Percentiles rank a stretch among this genome's conserved stretches.
phyloP scores from a whole-genome alignment of 2,329 filamentous ascomycete genomes.

The Neopestalotiopsis clavispora region DNA sequence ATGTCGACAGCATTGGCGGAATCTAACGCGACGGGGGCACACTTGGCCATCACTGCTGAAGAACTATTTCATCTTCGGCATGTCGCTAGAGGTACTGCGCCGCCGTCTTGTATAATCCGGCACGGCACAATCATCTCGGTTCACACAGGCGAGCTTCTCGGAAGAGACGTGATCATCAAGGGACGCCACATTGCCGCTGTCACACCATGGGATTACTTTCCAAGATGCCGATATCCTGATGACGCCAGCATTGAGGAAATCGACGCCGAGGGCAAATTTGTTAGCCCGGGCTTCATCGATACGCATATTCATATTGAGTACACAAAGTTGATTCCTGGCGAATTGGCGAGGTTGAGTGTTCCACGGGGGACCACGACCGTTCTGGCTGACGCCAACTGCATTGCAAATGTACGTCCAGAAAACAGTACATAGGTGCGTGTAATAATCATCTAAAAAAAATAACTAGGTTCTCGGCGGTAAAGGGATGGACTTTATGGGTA shows the following conservation, averaged over 20 bases:
- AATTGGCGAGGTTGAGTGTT: slow-evolving; percentile 26
- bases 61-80: slow-evolving; percentile 26
- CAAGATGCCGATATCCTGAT: slow-evolving; percentile 7
- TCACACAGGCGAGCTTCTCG: slow-evolving; percentile 27
- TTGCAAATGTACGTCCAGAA: slow-evolving; percentile 25
- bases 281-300: slow-evolving; percentile 29
- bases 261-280: slow-evolving; percentile 24
- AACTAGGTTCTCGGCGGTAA: slow-evolving; percentile 23
- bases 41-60: slow-evolving; percentile 25
- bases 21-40: slow-evolving; percentile 24
- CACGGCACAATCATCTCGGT: slow-evolving; percentile 24
- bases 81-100: slow-evolving; percentile 16
- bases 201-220: slow-evolving; percentile 28
- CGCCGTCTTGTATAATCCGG: slow-evolving; percentile 27
- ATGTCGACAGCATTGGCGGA: background rate
- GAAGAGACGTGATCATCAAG: slow-evolving; percentile 26
- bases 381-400: slow-evolving; percentile 30
- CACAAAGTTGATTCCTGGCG: slow-evolving; percentile 26
- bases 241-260: slow-evolving; percentile 19
- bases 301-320: slow-evolving; percentile 31
- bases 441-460: background rate
- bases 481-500: slow-evolving; percentile 30
- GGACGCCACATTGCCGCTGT: slow-evolving; percentile 29
- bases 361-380: slow-evolving; percentile 29
- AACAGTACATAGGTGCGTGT: background rate